Conservation (phyloP, 768 basidiomycete species). For the Hygrophorus pudorinus region DNA sequence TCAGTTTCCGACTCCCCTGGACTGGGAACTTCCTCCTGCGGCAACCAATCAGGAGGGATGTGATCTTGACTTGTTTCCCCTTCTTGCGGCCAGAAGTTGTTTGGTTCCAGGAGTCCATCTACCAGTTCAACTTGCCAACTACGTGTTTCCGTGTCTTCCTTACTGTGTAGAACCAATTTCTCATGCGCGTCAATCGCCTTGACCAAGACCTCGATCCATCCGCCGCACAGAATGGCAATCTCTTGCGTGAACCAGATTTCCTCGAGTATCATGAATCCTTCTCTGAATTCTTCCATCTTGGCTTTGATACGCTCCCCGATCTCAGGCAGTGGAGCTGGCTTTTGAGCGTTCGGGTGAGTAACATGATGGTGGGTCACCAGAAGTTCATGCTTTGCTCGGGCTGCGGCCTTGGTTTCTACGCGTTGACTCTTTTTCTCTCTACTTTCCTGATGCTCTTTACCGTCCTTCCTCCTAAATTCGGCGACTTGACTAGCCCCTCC, state of each 20-base stretch:
- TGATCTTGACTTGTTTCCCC: conserved; percentile 27
- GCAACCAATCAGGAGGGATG: conserved; percentile 36
- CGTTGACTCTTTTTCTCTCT: conserved; percentile 31
- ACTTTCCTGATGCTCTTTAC: conserved; percentile 15
- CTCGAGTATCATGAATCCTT: conserved; percentile 37
- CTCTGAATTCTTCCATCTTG: conserved; percentile 46
- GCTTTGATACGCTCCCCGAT: conserved; percentile 40
- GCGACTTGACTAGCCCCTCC: conserved; percentile 65
- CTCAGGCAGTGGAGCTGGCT: conserved; percentile 30
- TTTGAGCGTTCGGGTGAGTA: conserved; percentile 37
- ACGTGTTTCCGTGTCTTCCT: conserved; percentile 21
- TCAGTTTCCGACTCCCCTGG: conserved; percentile 16
- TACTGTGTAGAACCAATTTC: conserved; percentile 28
- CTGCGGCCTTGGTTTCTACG: conserved; percentile 17
- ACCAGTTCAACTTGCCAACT: conserved; percentile 39
- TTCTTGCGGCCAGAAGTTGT: conserved; percentile 20
- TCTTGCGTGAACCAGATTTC: conserved; percentile 41
- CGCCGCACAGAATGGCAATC: conserved; percentile 42
- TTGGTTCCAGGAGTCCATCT: conserved; percentile 21
- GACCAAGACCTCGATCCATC: conserved; percentile 48
- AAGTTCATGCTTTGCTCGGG: conserved; percentile 31
- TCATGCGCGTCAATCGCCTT: conserved; percentile 35
- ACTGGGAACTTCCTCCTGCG: conserved; percentile 23
- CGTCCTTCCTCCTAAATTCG: conserved; percentile 38
- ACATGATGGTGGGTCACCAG: conserved; percentile 38